Conservation (phyloP, 2,329 filamentous ascomycete species). For the Chaetomium globosum region DNA sequence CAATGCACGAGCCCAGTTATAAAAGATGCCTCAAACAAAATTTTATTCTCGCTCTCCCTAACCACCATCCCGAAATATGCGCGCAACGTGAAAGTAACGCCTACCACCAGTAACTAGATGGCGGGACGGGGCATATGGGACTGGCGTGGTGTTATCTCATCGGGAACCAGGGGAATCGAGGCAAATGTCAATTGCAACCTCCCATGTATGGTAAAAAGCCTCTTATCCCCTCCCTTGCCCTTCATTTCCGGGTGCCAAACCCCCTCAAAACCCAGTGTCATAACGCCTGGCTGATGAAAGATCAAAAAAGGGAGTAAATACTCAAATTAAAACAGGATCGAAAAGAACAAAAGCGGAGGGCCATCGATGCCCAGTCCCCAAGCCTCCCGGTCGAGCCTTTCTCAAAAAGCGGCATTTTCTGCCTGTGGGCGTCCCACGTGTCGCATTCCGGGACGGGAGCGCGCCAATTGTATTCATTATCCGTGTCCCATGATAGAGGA, state of each 20-base stretch:
- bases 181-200: background rate
- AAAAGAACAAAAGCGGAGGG: background rate
- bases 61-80: background rate
- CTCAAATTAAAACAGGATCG: constrained; percentile 8
- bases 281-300: constrained; percentile 32
- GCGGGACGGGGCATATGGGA: background rate
- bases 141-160: background rate
- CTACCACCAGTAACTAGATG: background rate
- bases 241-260: background rate
- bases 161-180: background rate
- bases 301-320: background rate
- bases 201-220: background rate
- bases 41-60: background rate
- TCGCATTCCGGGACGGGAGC: background rate
- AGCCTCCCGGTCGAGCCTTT: background rate
- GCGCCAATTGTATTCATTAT: background rate
- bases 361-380: background rate
- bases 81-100: background rate
- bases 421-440: background rate
- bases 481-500: constrained; percentile 2
- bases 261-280: constrained; percentile 20
- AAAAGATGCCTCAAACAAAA: background rate
- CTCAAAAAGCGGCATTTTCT: constrained; percentile 6
- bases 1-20: background rate
- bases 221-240: background rate